phyloP scores from a whole-genome alignment of 1,284 basidiomycete species.

The Ganoderma lingzhi region DNA sequence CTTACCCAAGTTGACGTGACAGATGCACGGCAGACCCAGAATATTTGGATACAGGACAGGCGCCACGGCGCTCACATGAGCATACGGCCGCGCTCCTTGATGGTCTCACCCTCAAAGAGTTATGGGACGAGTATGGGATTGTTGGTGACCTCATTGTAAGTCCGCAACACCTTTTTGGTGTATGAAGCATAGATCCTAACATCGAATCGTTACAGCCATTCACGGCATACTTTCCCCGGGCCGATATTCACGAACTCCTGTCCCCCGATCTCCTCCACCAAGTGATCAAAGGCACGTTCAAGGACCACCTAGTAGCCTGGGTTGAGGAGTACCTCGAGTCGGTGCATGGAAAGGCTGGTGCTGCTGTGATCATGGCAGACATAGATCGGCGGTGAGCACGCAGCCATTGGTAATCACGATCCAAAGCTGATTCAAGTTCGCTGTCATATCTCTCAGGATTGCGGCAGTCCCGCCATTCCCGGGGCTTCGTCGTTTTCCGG shows the following conservation, averaged over 20 bases:
- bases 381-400: constrained; percentile 36
- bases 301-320: constrained; percentile 32
- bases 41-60: not conserved
- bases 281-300: too few relatives aligned
- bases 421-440: too few relatives aligned
- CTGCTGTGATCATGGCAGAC: constrained; percentile 14
- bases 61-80: not conserved
- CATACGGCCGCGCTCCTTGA: not conserved
- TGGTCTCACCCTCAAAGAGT: not conserved
- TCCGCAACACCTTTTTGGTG: too few relatives aligned
- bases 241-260: constrained; percentile 16
- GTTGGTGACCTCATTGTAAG: not conserved
- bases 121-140: not conserved
- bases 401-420: too few relatives aligned
- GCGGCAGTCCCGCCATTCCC: constrained; percentile 24
- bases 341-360: not conserved
- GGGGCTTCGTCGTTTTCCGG: constrained; percentile 27
- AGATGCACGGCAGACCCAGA: not conserved
- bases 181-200: too few relatives aligned
- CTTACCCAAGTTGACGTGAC: not conserved
- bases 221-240: constrained; percentile 17
- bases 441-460: not conserved
- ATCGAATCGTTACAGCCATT: constrained; percentile 11
- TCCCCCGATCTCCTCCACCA: constrained; percentile 16
- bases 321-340: constrained; percentile 11